Conservation (phyloP, 1,284 basidiomycete species). For the Laetiporus sulphureus region DNA sequence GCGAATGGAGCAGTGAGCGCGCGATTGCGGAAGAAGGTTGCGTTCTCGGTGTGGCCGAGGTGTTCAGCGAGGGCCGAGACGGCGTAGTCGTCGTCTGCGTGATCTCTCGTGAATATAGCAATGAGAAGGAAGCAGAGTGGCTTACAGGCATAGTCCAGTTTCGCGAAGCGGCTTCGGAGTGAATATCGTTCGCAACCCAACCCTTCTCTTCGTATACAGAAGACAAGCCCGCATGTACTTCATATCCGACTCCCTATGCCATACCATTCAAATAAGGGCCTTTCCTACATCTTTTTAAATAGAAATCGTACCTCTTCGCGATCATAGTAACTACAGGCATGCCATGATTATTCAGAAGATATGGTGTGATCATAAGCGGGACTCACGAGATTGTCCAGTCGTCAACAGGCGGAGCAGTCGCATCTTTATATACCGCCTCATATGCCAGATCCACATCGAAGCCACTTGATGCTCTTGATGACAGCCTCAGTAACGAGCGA, state of each 20-base stretch:
- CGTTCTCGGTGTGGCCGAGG: slow-evolving; percentile 44
- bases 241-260: slow-evolving; percentile 64
- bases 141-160: slow-evolving; percentile 75
- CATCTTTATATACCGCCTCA: slow-evolving; percentile 74
- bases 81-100: slow-evolving; percentile 72
- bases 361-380: not conserved
- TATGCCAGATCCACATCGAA: slow-evolving; percentile 67
- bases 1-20: slow-evolving; percentile 51
- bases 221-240: slow-evolving; percentile 74
- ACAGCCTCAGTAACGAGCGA: slow-evolving; percentile 77
- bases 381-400: slow-evolving; percentile 52
- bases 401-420: slow-evolving; percentile 56
- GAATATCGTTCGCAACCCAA: slow-evolving; percentile 76
- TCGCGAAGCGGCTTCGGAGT: slow-evolving; percentile 72
- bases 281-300: not conserved
- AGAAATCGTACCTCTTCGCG: slow-evolving; percentile 57
- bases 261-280: slow-evolving; percentile 1
- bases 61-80: slow-evolving; percentile 54
- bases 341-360: not conserved
- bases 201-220: slow-evolving; percentile 62
- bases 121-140: slow-evolving; percentile 5
- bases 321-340: slow-evolving; percentile 53
- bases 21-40: slow-evolving; percentile 47
- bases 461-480: slow-evolving; percentile 51
- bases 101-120: not conserved